Evolutionary conservation across 2,329 filamentous ascomycete species (phyloP).

Genomic region (Gaeumannomyces sp.): DNA sequence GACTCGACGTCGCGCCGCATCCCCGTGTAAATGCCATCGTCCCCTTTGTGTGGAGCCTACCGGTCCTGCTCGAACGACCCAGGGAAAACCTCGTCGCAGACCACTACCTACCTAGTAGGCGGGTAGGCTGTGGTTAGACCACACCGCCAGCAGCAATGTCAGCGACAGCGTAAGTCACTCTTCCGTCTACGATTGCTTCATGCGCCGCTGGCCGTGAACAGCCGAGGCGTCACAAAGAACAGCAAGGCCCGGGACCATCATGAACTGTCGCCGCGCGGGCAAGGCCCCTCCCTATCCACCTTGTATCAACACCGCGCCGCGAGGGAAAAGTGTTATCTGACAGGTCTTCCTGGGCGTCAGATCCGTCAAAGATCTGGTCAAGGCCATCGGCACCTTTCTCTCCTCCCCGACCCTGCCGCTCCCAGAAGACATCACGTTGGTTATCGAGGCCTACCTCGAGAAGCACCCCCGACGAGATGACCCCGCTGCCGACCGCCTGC

Average conservation of each 20-base stretch:
- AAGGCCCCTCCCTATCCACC: background rate
- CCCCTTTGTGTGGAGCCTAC: background rate
- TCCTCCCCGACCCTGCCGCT: slow-evolving; percentile 49
- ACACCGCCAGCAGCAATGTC: slow-evolving; percentile 4
- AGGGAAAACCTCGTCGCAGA: background rate
- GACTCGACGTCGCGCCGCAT: background rate
- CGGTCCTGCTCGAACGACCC: slow-evolving; percentile 4
- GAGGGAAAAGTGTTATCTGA: background rate
- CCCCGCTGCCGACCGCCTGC: slow-evolving; percentile 59
- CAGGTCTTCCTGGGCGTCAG: slow-evolving; percentile 25
- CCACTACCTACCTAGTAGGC: background rate
- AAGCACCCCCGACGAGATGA: slow-evolving; percentile 65
- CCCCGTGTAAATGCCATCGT: background rate
- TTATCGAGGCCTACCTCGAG: slow-evolving; percentile 62
- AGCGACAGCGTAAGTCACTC: slow-evolving; percentile 5
- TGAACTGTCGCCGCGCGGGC: background rate
- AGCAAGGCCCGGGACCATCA: background rate
- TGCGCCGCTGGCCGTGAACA: background rate
- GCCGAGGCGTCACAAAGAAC: background rate
- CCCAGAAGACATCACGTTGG: slow-evolving; percentile 55
- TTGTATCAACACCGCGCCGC: background rate
- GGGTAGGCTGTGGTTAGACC: background rate
- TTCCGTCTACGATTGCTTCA: background rate
- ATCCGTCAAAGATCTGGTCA: slow-evolving; percentile 55
- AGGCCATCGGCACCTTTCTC: slow-evolving; percentile 47